phyloP scores from a whole-genome alignment of 805 yeast genomes.

The Metschnikowia kofuensis region DNA sequence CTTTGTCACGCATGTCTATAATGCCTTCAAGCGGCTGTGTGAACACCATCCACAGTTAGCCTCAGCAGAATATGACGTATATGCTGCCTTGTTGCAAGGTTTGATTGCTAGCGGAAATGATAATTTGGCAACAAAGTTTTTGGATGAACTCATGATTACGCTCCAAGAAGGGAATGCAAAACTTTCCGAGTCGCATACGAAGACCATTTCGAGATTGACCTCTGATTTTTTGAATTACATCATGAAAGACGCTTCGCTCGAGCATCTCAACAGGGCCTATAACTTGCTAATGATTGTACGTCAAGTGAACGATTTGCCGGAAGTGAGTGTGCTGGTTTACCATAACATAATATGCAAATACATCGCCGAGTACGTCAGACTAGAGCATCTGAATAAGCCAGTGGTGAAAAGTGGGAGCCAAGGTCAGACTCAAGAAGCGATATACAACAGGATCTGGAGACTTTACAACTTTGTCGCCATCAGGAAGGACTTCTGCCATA shows the following conservation, averaged over 20 bases:
- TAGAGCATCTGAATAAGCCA: slow-evolving; percentile 13
- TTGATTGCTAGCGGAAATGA: slow-evolving; percentile 50
- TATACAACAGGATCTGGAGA: slow-evolving; percentile 26
- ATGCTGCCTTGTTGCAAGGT: slow-evolving; percentile 50
- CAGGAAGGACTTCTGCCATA: slow-evolving; percentile 26
- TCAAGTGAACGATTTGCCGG: slow-evolving; percentile 33
- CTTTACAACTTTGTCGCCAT: slow-evolving; percentile 34
- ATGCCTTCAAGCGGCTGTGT: slow-evolving; percentile 32
- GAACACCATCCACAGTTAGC: background rate
- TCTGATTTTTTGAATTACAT: slow-evolving; percentile 43
- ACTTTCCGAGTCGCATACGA: slow-evolving; percentile 11
- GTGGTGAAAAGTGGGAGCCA: slow-evolving; percentile 1
- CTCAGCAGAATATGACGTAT: slow-evolving; percentile 45
- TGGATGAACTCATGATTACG: slow-evolving; percentile 52
- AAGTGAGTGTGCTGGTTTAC: slow-evolving; percentile 27
- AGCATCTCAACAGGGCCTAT: slow-evolving; percentile 22
- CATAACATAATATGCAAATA: slow-evolving; percentile 30
- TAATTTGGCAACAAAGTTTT: slow-evolving; percentile 50
- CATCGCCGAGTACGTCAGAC: slow-evolving; percentile 19
- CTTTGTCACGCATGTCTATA: slow-evolving; percentile 26
- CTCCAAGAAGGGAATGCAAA: slow-evolving; percentile 29
- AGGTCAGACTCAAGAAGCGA: slow-evolving; percentile 11
- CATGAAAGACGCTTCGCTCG: slow-evolving; percentile 19
- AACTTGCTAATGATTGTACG: slow-evolving; percentile 28
- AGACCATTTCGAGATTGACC: slow-evolving; percentile 37